Conservation (phyloP, 257 asterid genomes). For the Nicotiana tomentosiformis region DNA sequence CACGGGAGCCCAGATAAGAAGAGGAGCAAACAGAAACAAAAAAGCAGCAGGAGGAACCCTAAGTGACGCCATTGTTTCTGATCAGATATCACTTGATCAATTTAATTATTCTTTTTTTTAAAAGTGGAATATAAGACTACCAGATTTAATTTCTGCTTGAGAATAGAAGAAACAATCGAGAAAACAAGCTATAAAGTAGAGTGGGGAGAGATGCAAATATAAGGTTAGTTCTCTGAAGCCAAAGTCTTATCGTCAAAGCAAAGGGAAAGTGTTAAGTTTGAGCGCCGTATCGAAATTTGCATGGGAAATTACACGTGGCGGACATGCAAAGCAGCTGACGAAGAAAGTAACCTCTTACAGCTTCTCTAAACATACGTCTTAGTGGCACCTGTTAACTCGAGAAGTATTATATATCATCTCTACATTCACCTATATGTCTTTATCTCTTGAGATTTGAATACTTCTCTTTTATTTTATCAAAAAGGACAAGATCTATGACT, state of each 20-base stretch:
- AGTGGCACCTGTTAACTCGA: background rate
- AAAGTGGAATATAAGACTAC: background rate
- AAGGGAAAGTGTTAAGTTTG: background rate
- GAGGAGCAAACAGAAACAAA: constrained; percentile 23
- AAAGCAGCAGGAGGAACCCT: constrained; percentile 13
- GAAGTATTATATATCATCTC: background rate
- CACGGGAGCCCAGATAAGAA: constrained; percentile 20
- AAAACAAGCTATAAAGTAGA: background rate
- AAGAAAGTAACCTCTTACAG: background rate
- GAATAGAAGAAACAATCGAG: background rate
- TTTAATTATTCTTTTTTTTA: background rate
- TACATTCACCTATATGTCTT: background rate
- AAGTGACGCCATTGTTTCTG: constrained; percentile 21
- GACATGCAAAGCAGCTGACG: constrained; percentile 31
- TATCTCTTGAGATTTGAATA: background rate
- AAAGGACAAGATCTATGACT: background rate
- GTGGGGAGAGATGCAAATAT: background rate
- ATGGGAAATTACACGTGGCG: constrained; percentile 33
- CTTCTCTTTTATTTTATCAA: background rate
- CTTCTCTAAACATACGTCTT: background rate
- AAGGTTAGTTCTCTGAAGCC: background rate
- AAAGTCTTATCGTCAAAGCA: background rate
- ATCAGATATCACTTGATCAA: background rate
- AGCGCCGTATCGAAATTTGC: background rate
- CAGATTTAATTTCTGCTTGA: background rate